These are phyloP conservation scores for Candida parachauliodes DNA, from an alignment of 805 yeast genomes.

Conservation along the genomic window DNA sequence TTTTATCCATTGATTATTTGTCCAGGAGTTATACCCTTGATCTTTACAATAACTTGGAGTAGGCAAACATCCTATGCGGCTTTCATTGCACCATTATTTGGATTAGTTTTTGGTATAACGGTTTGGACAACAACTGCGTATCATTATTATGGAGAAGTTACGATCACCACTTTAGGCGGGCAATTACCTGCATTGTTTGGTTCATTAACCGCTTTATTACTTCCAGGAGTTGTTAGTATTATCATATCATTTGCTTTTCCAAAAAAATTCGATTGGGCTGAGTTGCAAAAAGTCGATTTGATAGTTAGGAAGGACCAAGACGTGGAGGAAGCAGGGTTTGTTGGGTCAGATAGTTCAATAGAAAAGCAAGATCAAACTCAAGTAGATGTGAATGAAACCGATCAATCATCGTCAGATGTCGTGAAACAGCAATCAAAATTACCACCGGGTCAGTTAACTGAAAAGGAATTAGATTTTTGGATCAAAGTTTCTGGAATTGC, in stretches of 20 bases:
- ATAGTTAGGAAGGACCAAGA: constrained; percentile 10
- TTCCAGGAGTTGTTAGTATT: constrained; percentile 28
- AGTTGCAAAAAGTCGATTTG: constrained; percentile 19
- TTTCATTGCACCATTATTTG: constrained; percentile 27
- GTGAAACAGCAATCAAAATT: constrained; percentile 1
- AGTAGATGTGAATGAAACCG: constrained; percentile 3
- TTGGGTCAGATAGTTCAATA: constrained; percentile 1
- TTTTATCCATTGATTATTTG: constrained; percentile 34
- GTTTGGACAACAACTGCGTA: constrained; percentile 31
- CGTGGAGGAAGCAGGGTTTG: not conserved
- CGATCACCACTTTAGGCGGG: constrained; percentile 22
- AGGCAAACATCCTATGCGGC: constrained; percentile 27
- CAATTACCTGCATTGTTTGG: constrained; percentile 35
- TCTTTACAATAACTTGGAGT: constrained; percentile 31
- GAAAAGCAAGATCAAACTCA: constrained; percentile 1
- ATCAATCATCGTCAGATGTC: constrained; percentile 5
- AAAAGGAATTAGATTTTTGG: constrained; percentile 14
- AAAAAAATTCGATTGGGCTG: constrained; percentile 25
- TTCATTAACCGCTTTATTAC: constrained; percentile 26
- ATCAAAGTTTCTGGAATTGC: constrained; percentile 23
- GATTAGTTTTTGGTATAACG: constrained; percentile 24
- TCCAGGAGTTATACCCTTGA: constrained; percentile 37
- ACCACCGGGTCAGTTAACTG: constrained; percentile 6
- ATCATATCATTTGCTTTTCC: constrained; percentile 25
- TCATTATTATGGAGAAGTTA: constrained; percentile 22